phyloP scores from a whole-genome alignment of 768 basidiomycete species.

The Collybia sordida region DNA sequence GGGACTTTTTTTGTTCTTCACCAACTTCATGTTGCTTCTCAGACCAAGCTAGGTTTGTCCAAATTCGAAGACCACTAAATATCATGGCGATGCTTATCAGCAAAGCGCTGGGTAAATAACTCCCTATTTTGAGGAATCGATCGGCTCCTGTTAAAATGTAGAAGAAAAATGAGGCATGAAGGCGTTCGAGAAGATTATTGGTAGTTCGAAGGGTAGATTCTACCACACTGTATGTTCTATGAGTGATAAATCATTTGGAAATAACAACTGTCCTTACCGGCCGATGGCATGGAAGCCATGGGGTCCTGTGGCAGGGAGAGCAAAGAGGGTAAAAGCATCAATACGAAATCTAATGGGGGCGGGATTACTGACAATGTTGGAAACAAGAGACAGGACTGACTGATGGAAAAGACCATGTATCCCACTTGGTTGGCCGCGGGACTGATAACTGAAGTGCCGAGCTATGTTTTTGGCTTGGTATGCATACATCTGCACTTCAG shows the following conservation, averaged over 20 bases:
- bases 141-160: slow-evolving; percentile 69
- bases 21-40: neutral
- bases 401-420: slow-evolving; percentile 89
- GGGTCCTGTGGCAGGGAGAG: slow-evolving; percentile 83
- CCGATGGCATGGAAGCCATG: slow-evolving; percentile 96
- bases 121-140: slow-evolving; percentile 86
- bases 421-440: slow-evolving; percentile 79
- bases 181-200: slow-evolving; percentile 93
- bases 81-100: slow-evolving; percentile 85
- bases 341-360: slow-evolving; percentile 75
- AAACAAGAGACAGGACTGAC: slow-evolving; percentile 32
- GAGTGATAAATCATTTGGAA: slow-evolving; percentile 1
- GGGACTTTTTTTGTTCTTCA: slow-evolving; percentile 6
- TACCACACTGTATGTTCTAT: slow-evolving; percentile 50
- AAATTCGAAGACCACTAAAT: slow-evolving; percentile 73
- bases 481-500: slow-evolving; percentile 48
- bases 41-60: slow-evolving; percentile 68
- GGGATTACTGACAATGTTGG: neutral
- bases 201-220: slow-evolving; percentile 88
- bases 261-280: slow-evolving; percentile 46
- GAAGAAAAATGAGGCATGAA: slow-evolving; percentile 98
- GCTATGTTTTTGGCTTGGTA: slow-evolving; percentile 65
- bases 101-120: slow-evolving; percentile 85
- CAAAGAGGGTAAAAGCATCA: slow-evolving; percentile 91
- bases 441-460: slow-evolving; percentile 73